A percentile compares a stretch with the other conserved stretches of the same genome.
phyloP scores from a whole-genome alignment of 257 asterid genomes.

The Capsicum pubescens region DNA sequence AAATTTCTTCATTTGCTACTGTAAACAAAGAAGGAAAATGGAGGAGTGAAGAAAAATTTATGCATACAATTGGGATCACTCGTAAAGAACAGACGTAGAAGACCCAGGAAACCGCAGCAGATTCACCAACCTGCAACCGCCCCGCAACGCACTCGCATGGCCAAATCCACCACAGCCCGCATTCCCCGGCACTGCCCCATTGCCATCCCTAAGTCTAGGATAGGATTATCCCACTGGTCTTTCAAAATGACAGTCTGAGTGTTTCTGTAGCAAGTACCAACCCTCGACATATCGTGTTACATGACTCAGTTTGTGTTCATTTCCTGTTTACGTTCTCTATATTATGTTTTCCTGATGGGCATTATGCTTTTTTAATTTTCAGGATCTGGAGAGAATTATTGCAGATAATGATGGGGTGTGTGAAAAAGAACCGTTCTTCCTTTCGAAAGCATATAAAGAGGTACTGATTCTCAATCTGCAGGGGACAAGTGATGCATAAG shows the following conservation, averaged over 20 bases:
- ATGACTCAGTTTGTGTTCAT: neutral
- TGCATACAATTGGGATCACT: no score
- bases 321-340: neutral
- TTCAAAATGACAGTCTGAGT: neutral
- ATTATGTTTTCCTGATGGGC: neutral
- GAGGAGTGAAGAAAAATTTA: neutral
- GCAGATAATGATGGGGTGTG: slow-evolving; percentile 67
- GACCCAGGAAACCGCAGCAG: no score
- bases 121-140: no score
- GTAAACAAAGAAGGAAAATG: no score
- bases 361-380: slow-evolving; percentile 34
- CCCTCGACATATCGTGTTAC: neutral
- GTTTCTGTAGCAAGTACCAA: neutral
- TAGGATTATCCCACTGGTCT: neutral
- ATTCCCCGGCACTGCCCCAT: no score
- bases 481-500: slow-evolving; percentile 48
- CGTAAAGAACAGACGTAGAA: no score
- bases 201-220: neutral
- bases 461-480: slow-evolving; percentile 22
- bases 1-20: no score
- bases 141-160: no score
- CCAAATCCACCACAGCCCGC: no score
- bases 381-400: slow-evolving; percentile 85
- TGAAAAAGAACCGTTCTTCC: slow-evolving; percentile 86
- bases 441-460: slow-evolving; percentile 52